A percentile compares a stretch with the other conserved stretches of the same genome.
These are phyloP conservation scores for Candolleomyces eurysporus DNA, from an alignment of 768 basidiomycete genomes.

Conservation along the genomic window DNA sequence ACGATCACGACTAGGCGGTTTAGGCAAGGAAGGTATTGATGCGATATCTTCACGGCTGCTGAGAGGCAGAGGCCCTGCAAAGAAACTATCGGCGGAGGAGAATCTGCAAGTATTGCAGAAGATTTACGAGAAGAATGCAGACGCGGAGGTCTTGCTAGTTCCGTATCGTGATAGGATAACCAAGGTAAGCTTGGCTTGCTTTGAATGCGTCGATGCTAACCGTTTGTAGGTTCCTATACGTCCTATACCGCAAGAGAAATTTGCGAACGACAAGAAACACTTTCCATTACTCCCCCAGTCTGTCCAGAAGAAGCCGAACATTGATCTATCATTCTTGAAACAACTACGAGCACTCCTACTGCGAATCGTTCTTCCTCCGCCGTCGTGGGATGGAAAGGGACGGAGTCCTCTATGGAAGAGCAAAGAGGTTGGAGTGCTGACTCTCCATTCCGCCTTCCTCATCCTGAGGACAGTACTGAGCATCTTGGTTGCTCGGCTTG, in stretches of 20 bases:
- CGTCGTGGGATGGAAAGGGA: constrained; percentile 19
- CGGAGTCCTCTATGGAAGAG: constrained; percentile 31
- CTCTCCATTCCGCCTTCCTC: constrained; percentile 81
- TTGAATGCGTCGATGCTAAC: neutral
- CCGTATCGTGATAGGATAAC: constrained; percentile 63
- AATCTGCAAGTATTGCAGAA: constrained; percentile 51
- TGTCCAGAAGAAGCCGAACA: constrained; percentile 54
- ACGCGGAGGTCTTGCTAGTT: constrained; percentile 59
- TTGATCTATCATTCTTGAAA: constrained; percentile 64
- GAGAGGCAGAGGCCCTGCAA: constrained; percentile 16
- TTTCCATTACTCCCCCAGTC: constrained; percentile 58
- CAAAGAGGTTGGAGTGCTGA: constrained; percentile 72
- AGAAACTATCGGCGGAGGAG: constrained; percentile 36
- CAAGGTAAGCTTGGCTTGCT: constrained; percentile 42
- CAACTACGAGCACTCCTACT: constrained; percentile 74
- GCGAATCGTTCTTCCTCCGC: constrained; percentile 66
- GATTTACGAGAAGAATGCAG: constrained; percentile 54
- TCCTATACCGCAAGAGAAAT: constrained; percentile 48
- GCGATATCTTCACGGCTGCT: constrained; percentile 17
- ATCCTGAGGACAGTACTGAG: constrained; percentile 84
- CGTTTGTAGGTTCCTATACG: constrained; percentile 37
- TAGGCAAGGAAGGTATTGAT: constrained; percentile 30
- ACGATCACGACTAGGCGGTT: constrained; percentile 39
- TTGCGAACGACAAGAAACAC: constrained; percentile 49
- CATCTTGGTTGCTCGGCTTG: constrained; percentile 82